Evolutionary conservation across 2,329 filamentous ascomycete genomes (phyloP).

Genomic region (Alternaria angustiovoidea): DNA sequence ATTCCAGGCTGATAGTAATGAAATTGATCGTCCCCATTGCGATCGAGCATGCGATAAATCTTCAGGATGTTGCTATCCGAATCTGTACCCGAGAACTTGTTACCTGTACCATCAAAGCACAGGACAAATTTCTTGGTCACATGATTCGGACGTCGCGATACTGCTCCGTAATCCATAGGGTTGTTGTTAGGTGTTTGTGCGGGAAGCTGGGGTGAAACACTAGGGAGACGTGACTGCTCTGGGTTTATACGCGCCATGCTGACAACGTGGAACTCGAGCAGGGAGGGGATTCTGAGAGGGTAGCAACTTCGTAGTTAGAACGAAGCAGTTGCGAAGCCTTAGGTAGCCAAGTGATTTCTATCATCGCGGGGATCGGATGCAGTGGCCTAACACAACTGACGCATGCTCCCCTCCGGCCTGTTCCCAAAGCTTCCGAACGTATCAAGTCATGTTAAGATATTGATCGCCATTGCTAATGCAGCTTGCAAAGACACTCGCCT

Average conservation of each 20-base stretch:
- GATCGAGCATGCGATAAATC: constrained; percentile 74
- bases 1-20: constrained; percentile 63
- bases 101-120: constrained; percentile 56
- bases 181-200: constrained; percentile 12
- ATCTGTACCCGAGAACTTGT: constrained; percentile 53
- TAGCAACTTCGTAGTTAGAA: background rate
- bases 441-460: background rate
- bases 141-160: constrained; percentile 20
- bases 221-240: constrained; percentile 11
- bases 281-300: background rate
- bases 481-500: constrained; percentile 1
- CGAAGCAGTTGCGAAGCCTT: constrained; percentile 6
- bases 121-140: constrained; percentile 67
- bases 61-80: constrained; percentile 65
- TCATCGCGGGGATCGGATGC: background rate
- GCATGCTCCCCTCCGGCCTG: background rate
- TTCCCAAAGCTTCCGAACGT: constrained; percentile 1
- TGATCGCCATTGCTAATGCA: constrained; percentile 9
- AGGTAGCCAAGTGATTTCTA: constrained; percentile 9
- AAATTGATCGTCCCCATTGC: constrained; percentile 66
- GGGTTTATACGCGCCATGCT: constrained; percentile 12
- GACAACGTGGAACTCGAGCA: background rate
- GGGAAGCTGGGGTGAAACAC: constrained; percentile 14
- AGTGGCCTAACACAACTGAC: background rate
- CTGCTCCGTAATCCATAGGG: constrained; percentile 23